phyloP scores from a whole-genome alignment of 1,139 yeast species.

The Sugiyamaella neomexicana region DNA sequence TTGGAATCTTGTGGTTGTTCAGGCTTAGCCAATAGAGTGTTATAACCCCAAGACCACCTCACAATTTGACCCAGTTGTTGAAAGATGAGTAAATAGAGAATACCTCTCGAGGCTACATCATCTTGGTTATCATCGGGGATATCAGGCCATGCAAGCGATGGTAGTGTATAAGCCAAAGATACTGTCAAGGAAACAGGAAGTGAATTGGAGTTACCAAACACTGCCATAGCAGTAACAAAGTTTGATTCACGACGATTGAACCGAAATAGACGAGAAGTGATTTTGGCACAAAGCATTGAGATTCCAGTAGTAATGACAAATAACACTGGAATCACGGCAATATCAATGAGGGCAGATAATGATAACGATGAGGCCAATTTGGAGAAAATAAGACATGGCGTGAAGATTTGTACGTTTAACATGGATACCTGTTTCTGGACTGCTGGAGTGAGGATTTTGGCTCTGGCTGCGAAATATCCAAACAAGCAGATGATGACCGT shows the following conservation, averaged over 20 bases:
- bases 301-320: conserved; percentile 65
- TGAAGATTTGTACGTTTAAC: conserved; percentile 75
- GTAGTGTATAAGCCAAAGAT: conserved; percentile 69
- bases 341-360: conserved; percentile 63
- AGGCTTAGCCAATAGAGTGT: conserved; percentile 61
- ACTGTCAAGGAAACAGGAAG: conserved; percentile 67
- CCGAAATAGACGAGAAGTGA: conserved; percentile 49
- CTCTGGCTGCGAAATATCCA: conserved; percentile 67
- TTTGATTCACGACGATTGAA: conserved; percentile 67
- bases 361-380: conserved; percentile 76
- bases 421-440: conserved; percentile 68
- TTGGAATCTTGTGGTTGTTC: conserved; percentile 16
- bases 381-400: conserved; percentile 80
- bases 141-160: conserved; percentile 73
- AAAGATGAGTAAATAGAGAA: conserved; percentile 70
- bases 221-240: conserved; percentile 87
- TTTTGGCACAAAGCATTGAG: conserved; percentile 55
- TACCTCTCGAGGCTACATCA: conserved; percentile 77
- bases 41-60: conserved; percentile 93
- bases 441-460: conserved; percentile 56
- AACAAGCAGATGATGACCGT: conserved; percentile 71
- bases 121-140: conserved; percentile 64
- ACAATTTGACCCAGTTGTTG: conserved; percentile 84
- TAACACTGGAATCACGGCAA: conserved; percentile 71
- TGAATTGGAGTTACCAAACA: conserved; percentile 74